Percentiles rank a stretch among this genome's conserved stretches.
Evolutionary conservation across 106 monocot genomes (phyloP).

Genomic region (Dendrobium huoshanense): DNA sequence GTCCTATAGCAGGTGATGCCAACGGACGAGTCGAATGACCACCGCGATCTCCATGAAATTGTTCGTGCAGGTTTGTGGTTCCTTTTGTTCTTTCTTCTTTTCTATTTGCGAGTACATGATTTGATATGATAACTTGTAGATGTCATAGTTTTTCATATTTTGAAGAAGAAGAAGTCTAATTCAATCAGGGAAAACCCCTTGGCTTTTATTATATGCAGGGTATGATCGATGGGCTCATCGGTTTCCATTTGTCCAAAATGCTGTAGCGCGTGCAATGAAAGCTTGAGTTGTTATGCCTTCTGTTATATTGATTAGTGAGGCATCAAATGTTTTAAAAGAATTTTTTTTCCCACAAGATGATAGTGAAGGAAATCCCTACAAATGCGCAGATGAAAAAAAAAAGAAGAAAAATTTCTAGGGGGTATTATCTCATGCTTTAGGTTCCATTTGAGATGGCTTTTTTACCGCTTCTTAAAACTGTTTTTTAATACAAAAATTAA

Average conservation of each 20-base stretch:
- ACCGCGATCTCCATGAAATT: conserved; percentile 45
- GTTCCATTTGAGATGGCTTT: too few species aligned
- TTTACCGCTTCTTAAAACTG: too few species aligned
- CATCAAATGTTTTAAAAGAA: too few species aligned
- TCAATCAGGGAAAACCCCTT: background rate
- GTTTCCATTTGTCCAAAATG: conserved; percentile 34
- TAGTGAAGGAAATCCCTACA: too few species aligned
- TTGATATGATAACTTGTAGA: background rate
- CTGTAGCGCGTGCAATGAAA: conserved; percentile 20
- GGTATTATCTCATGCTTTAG: too few species aligned
- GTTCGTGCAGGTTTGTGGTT: conserved; percentile 38
- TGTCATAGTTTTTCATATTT: background rate
- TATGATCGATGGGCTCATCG: conserved; percentile 39
- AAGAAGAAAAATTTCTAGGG: too few species aligned
- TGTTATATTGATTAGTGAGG: background rate
- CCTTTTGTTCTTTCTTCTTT: background rate
- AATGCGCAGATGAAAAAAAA: too few species aligned
- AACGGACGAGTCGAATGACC: conserved; percentile 15
- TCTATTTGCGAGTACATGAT: background rate
- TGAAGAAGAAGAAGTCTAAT: background rate
- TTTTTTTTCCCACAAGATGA: too few species aligned
- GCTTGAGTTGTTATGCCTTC: background rate
- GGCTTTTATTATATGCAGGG: conserved; percentile 11
- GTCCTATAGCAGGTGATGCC: conserved; percentile 21
- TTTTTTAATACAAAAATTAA: too few species aligned